Base-by-base conservation (phyloP, 169 alveolate genomes). In the Plasmodium vivax region DNA sequence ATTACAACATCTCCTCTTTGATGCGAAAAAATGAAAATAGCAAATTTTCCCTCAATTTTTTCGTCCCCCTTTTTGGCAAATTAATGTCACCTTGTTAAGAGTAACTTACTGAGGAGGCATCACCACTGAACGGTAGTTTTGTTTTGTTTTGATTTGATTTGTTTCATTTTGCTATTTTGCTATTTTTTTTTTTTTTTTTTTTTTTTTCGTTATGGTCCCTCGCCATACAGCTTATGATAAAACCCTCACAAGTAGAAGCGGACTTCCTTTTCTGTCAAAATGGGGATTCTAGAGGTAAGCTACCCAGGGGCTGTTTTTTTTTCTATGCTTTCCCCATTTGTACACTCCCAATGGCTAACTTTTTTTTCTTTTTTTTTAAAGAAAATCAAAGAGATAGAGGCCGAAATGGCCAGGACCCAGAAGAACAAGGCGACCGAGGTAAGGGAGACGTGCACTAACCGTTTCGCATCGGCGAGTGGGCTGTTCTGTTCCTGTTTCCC, bases 321-420 rank as follows among this genome's bases (percentile, higher is more conserved):
- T 85, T 75, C 51, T 75, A 34, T 75, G 27, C 16, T 9, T 75
- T 36, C n/a, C 34, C 27, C 34, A 36, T 12, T 72, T 85, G 47
- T n/a, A 47, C 80, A 41, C 79, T 19, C 32, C 10, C 56, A 19
- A 19, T 85, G 30, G 45, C n/a, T 23, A 32, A 58, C 14, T 68
- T 62, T 77, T 23, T 85, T 51, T 77, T 80, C 32, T 80, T 56
- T 68, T 36, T 83, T 54, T 94, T 32, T 92, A 56, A 56, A 95
- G 95, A 95, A 95, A 94, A 95, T 95, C 41, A 88, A 94, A 43
- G 99, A 98, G 93, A 98, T 98, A 36, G 99, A 99, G 98, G 98
- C 97, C 93, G 99, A 99, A 92, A 98, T 99, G 99, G 99, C 99
- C 93, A 96, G 99, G 92, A 99, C 99, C 82, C 99, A 99, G 96